Conservation (phyloP, 345 rosid genomes). For the Lepidium didymum region DNA sequence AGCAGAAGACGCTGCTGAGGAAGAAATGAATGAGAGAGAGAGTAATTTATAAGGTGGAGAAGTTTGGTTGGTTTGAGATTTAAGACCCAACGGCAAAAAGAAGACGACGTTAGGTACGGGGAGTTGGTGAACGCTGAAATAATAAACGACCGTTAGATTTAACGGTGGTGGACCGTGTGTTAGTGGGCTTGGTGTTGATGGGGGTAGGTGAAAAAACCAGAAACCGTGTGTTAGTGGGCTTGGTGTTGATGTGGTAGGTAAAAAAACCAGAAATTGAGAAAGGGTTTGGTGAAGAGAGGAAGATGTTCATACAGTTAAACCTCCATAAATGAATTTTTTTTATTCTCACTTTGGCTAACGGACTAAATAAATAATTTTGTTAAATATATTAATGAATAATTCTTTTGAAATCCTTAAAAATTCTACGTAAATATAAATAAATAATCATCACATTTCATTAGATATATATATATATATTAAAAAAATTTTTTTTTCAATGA, state of each 20-base stretch:
- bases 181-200: conserved; percentile 5
- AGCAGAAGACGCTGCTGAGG: conserved; percentile 21
- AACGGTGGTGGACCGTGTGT: conserved; percentile 13
- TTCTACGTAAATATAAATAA: too few species aligned
- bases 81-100: conserved; percentile 7
- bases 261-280: conserved; percentile 1
- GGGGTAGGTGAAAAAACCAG: conserved; percentile 20
- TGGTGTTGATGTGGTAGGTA: conserved; percentile 12
- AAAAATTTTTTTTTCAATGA: too few species aligned
- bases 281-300: conserved; percentile 25
- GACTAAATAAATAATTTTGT: too few species aligned
- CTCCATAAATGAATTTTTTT: too few species aligned
- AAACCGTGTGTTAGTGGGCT: conserved; percentile 1
- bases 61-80: conserved; percentile 22
- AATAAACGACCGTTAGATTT: conserved; percentile 12
- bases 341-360: too few species aligned
- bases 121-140: conserved; percentile 16
- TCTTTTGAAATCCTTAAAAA: too few species aligned
- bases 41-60: conserved; percentile 16
- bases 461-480: too few species aligned
- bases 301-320: neutral
- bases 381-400: too few species aligned
- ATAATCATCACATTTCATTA: too few species aligned
- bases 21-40: neutral
- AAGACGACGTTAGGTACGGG: conserved; percentile 18